Percentiles rank a stretch among this genome's conserved stretches.
phyloP scores from a whole-genome alignment of 176 grass and related monocot genomes.

The Rhipidocladum racemiflorum region DNA sequence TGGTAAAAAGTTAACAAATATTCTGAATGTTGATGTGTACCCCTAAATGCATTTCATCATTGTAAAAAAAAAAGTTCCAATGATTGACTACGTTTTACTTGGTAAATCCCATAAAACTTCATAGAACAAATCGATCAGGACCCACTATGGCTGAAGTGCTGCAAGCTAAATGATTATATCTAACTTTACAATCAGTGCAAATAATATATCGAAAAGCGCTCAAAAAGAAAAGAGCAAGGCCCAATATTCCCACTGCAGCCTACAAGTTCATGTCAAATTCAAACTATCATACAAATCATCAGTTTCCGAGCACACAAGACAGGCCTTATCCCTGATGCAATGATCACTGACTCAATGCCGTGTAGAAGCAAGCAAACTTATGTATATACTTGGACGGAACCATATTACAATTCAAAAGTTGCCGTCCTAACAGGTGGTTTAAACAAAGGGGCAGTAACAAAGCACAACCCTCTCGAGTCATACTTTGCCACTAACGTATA shows the following conservation, averaged over 20 bases:
- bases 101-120: not conserved
- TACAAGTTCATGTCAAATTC: not conserved
- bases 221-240: not conserved
- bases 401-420: not conserved
- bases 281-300: not conserved
- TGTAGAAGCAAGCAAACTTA: not conserved
- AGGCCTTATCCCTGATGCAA: not conserved
- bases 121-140: not conserved
- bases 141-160: not conserved
- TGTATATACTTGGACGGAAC: not conserved
- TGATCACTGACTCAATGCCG: not conserved
- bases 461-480: no score
- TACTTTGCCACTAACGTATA: not conserved
- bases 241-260: not conserved
- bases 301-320: not conserved
- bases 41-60: not conserved
- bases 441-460: not conserved
- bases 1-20: not conserved
- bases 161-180: not conserved
- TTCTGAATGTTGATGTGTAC: not conserved
- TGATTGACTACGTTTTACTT: not conserved
- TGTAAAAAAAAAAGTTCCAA: not conserved
- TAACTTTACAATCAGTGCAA: not conserved
- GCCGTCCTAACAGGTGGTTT: not conserved
- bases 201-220: not conserved